Base-by-base conservation (phyloP, 2,329 filamentous ascomycete species). In the Blastomyces parvus region DNA sequence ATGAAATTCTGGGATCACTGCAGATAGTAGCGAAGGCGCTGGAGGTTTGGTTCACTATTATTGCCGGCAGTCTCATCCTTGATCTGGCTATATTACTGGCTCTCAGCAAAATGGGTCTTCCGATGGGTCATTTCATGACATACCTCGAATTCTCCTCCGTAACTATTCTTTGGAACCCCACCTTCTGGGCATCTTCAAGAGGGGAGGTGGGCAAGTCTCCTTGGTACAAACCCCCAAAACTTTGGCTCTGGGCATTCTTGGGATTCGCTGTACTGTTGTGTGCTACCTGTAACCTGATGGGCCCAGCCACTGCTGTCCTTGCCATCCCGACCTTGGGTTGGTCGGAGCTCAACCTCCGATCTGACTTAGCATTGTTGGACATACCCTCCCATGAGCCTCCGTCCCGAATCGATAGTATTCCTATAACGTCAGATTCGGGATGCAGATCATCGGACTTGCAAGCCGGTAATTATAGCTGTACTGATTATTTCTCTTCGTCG, bases 11-110 rank as follows among this genome's bases (percentile, higher is more conserved):
- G 5, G 72, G 71, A n/a, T 65, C 63, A 2, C 65, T 74, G 13
- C 72, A 73, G 60, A 65, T 74, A 9, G 69, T 68, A 8, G 67
- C 72, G 0, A 73, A 74, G 61, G 67, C 66, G 1, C 64, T 74
- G 0, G 72, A 74, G 61, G 65, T 74, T 48, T 73, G 72, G 72
- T 74, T 74, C 64, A 64, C 64, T 2, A 46, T 71, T 36, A 67
- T 74, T 40, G 69, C 70, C 11, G 62, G 65, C 25, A 67, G 63
- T 48, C 66, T 74, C 22, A 66, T 73, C 9, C 73, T 71, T 56
- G 64, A 71, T 19, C 60, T 64, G 1, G 52, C 25, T 33, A 55
- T 55, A 55, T n/a, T 38, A 11, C 61, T 72, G 14, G 71, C 70
- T 30, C 63, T 63, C 11, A 66, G 60, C 44, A 62, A 57, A 3